Evolutionary conservation across 2,329 filamentous ascomycete genomes (phyloP).

Genomic region (Xylariaceae sp.): DNA sequence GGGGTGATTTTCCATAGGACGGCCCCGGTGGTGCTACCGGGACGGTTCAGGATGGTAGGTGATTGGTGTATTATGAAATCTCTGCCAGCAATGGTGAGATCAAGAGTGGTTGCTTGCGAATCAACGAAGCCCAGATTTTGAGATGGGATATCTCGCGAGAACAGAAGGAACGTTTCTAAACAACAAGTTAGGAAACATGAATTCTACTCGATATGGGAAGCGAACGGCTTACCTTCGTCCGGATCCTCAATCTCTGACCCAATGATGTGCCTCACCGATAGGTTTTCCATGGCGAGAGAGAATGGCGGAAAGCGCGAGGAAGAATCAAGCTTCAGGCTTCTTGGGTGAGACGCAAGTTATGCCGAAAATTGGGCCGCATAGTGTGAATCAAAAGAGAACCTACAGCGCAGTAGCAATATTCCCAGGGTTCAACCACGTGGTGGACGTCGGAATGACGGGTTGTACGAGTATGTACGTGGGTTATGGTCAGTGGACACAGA

Average conservation of each 20-base stretch:
- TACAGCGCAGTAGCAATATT: too few species aligned
- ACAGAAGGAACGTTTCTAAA: slow-evolving; percentile 87
- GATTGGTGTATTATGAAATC: slow-evolving; percentile 81
- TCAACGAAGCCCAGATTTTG: slow-evolving; percentile 84
- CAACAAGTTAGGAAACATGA: slow-evolving; percentile 7
- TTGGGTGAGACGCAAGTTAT: background rate
- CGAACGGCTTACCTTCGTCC: slow-evolving; percentile 26
- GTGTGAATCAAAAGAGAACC: background rate
- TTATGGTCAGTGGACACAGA: too few species aligned
- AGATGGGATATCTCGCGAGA: slow-evolving; percentile 69
- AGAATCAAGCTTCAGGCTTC: background rate
- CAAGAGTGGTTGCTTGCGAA: slow-evolving; percentile 58
- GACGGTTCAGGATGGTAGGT: slow-evolving; percentile 70
- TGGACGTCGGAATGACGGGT: too few species aligned
- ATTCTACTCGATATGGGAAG: background rate
- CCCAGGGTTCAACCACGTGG: too few species aligned
- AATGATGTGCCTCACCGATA: slow-evolving; percentile 17
- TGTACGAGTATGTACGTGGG: too few species aligned
- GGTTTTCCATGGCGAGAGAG: slow-evolving; percentile 7
- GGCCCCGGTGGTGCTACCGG: slow-evolving; percentile 70
- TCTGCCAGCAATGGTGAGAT: slow-evolving; percentile 62
- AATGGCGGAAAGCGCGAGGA: background rate
- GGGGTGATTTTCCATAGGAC: slow-evolving; percentile 93
- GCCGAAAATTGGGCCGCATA: slow-evolving; percentile 8
- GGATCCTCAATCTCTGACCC: slow-evolving; percentile 23